Conservation (phyloP, 495 filamentous ascomycete species). For the Penicillium dipodomyicola region DNA sequence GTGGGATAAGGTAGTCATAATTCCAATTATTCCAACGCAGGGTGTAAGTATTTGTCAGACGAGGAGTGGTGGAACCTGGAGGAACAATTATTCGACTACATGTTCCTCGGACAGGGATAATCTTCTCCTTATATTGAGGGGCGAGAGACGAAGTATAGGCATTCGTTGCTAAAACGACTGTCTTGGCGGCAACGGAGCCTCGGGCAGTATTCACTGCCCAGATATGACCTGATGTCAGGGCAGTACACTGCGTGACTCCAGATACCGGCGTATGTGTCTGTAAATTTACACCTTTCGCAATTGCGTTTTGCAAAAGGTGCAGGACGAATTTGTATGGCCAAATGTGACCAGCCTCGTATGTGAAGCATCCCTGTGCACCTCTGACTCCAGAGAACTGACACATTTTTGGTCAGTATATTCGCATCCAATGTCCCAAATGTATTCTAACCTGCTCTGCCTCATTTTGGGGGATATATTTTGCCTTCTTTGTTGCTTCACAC, state of each 20-base stretch:
- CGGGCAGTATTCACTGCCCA: conserved; percentile 58
- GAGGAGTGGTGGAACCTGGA: conserved; percentile 15
- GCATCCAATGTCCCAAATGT: background rate
- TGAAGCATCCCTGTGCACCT: conserved; percentile 44
- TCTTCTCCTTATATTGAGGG: conserved; percentile 64
- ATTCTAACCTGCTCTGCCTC: conserved; percentile 25
- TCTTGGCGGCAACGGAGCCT: conserved; percentile 55
- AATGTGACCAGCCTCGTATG: conserved; percentile 43
- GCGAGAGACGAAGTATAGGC: conserved; percentile 74
- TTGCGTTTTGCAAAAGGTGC: conserved; percentile 57
- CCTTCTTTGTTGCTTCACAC: conserved; percentile 17
- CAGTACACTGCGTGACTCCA: conserved; percentile 29
- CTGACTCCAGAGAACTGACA: conserved; percentile 45
- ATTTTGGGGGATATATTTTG: conserved; percentile 15
- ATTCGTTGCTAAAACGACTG: conserved; percentile 76
- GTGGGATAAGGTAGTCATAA: conserved; percentile 51
- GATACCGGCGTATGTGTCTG: conserved; percentile 74
- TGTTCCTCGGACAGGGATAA: conserved; percentile 69
- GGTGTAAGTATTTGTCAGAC: conserved; percentile 26
- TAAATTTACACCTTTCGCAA: conserved; percentile 63
- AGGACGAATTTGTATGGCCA: conserved; percentile 87
- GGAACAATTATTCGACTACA: conserved; percentile 36
- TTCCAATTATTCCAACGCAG: conserved; percentile 29
- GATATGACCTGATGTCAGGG: conserved; percentile 7
- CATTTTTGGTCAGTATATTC: conserved; percentile 10